Evolutionary conservation across 2,329 filamentous ascomycete genomes (phyloP).

Genomic region (Fusarium sp.): DNA sequence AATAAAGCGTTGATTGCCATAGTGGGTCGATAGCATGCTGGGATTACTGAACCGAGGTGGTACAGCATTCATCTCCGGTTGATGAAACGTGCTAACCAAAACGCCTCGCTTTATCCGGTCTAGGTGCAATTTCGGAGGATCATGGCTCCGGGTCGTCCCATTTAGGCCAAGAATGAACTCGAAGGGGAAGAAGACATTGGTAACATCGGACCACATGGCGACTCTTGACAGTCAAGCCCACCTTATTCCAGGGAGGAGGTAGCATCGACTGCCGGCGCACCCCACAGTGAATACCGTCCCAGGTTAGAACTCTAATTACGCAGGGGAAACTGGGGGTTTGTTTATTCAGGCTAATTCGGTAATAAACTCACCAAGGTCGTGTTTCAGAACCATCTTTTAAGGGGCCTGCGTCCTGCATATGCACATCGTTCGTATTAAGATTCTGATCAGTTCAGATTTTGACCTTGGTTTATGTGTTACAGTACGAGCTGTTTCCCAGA

Average conservation of each 20-base stretch:
- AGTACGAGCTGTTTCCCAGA: not conserved
- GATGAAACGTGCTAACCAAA: conserved; percentile 17
- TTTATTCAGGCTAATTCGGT: conserved; percentile 32
- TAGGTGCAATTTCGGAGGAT: conserved; percentile 31
- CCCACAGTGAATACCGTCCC: conserved; percentile 12
- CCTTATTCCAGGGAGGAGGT: not conserved
- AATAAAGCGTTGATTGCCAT: not conserved
- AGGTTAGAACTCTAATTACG: conserved; percentile 3
- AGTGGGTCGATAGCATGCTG: conserved; percentile 17
- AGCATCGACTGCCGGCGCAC: conserved; percentile 19
- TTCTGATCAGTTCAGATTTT: not conserved
- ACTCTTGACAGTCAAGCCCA: not conserved
- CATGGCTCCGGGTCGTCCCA: conserved; percentile 21
- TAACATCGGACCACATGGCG: conserved; percentile 18
- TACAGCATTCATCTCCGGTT: conserved; percentile 23
- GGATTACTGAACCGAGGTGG: conserved; percentile 1
- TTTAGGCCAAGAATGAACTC: conserved; percentile 11
- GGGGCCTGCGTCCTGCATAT: not conserved
- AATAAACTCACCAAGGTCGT: not conserved
- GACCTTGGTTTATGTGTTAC: not conserved
- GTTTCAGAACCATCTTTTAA: conserved; percentile 19
- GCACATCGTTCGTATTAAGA: not conserved
- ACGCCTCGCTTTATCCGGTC: conserved; percentile 24
- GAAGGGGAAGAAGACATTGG: not conserved
- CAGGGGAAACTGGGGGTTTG: conserved; percentile 6